A percentile compares a stretch with the other conserved stretches of the same genome.
Conservation (phyloP, 225 moss, liverwort and hornwort species). For the Straminergon stramineum region DNA sequence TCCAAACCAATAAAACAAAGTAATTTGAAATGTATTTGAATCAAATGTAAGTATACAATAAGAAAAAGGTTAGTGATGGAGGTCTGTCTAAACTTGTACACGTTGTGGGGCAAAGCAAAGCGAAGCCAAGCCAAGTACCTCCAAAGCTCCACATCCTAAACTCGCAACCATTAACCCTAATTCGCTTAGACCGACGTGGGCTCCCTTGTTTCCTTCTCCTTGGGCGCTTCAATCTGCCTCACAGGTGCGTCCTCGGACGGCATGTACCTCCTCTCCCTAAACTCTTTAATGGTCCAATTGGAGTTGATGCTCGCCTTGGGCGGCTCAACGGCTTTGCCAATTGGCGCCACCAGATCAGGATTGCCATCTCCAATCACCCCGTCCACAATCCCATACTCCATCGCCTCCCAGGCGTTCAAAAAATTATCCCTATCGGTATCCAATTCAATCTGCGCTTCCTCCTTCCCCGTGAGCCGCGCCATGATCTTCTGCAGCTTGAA, state of each 20-base stretch:
- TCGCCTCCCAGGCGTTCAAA: constrained; percentile 87
- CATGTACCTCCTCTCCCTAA: constrained; percentile 59
- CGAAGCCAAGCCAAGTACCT: neutral
- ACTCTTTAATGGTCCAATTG: constrained; percentile 89
- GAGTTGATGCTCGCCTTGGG: constrained; percentile 66
- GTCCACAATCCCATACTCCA: constrained; percentile 88
- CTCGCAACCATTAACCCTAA: constrained; percentile 5
- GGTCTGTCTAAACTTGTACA: constrained; percentile 27
- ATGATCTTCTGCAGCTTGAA: constrained; percentile 86
- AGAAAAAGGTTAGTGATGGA: neutral
- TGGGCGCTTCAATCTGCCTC: constrained; percentile 28
- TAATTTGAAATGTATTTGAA: neutral
- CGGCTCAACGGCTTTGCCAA: constrained; percentile 70
- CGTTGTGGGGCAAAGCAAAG: neutral
- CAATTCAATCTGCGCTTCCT: constrained; percentile 71
- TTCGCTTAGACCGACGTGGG: constrained; percentile 36
- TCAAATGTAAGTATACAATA: constrained; percentile 17
- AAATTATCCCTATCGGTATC: constrained; percentile 94
- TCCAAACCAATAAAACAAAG: neutral
- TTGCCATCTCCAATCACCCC: constrained; percentile 83
- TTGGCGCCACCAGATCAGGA: constrained; percentile 75
- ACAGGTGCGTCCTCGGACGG: constrained; percentile 57
- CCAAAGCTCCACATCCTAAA: neutral
- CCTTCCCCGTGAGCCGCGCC: constrained; percentile 84
- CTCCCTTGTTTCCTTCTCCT: constrained; percentile 26